These are phyloP conservation scores for Pichia sorboxylosa DNA, from an alignment of 1,139 yeast genomes.

Conservation along the genomic window DNA sequence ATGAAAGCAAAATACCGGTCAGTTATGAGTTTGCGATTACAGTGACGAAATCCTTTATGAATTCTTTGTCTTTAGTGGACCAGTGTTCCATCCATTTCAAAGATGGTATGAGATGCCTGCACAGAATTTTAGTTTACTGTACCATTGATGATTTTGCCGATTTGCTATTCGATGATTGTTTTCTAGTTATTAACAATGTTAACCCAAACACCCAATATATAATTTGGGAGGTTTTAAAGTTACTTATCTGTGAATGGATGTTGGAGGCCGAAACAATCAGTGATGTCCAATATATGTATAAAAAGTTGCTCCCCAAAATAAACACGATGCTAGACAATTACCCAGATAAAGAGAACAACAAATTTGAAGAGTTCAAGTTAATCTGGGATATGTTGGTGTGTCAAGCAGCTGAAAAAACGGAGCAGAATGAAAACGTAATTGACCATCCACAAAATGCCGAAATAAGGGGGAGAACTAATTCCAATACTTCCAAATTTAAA, in stretches of 20 bases:
- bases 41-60: conserved; percentile 1
- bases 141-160: conserved; percentile 5
- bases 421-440: neutral
- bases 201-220: conserved; percentile 3
- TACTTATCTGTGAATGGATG: conserved; percentile 7
- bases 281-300: neutral
- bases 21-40: conserved; percentile 4
- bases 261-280: conserved; percentile 1
- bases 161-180: conserved; percentile 2
- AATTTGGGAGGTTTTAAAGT: conserved; percentile 6
- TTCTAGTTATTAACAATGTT: conserved; percentile 1
- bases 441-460: neutral
- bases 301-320: neutral
- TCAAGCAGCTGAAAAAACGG: no score
- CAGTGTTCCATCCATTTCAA: neutral
- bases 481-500: conserved; percentile 1
- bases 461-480: neutral
- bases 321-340: conserved; percentile 1
- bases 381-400: conserved; percentile 5
- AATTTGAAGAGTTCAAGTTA: conserved; percentile 4
- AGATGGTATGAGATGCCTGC: conserved; percentile 6
- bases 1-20: conserved; percentile 2
- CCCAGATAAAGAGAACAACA: conserved; percentile 7
- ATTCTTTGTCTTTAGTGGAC: conserved; percentile 1
- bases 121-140: conserved; percentile 1